Evolutionary conservation across 225 moss, liverwort and hornwort species (phyloP).

Genomic region (Marchantia polymorpha): DNA sequence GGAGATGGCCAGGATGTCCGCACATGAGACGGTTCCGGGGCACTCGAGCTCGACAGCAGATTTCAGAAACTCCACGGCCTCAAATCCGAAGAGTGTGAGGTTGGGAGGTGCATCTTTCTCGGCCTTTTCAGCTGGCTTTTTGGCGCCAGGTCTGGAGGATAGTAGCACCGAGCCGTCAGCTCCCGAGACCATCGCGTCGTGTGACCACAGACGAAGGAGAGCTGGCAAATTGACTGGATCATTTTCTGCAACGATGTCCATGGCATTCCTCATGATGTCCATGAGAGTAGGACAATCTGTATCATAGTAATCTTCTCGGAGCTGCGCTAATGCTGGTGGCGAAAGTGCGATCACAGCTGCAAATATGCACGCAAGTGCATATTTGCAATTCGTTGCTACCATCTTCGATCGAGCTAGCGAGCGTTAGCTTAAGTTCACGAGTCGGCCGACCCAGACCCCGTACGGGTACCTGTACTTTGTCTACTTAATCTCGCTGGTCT

Average conservation of each 20-base stretch:
- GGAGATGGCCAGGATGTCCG: conserved; percentile 8
- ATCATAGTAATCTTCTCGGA: conserved; percentile 9
- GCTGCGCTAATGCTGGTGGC: neutral
- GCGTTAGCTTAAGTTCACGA: too few species aligned
- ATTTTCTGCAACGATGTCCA: conserved; percentile 2
- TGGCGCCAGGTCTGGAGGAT: neutral
- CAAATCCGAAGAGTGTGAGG: conserved; percentile 11
- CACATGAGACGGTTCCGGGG: conserved; percentile 7
- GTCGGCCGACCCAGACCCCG: too few species aligned
- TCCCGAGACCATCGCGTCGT: conserved; percentile 23
- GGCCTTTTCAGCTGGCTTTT: neutral
- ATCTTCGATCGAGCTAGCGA: neutral
- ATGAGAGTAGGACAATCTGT: conserved; percentile 13
- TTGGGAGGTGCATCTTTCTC: conserved; percentile 12
- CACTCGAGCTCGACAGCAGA: neutral
- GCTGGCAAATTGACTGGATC: conserved; percentile 29
- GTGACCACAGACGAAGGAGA: conserved; percentile 23
- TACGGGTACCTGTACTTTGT: too few species aligned
- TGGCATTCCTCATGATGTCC: conserved; percentile 14
- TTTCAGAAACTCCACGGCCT: conserved; percentile 7
- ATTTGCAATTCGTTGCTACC: neutral
- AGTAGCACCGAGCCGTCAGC: conserved; percentile 10
- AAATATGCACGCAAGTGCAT: neutral
- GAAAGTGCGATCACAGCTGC: neutral
- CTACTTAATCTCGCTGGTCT: too few species aligned